phyloP scores from a whole-genome alignment of 164 flowering plant genomes.

The Dillenia suffruticosa region DNA sequence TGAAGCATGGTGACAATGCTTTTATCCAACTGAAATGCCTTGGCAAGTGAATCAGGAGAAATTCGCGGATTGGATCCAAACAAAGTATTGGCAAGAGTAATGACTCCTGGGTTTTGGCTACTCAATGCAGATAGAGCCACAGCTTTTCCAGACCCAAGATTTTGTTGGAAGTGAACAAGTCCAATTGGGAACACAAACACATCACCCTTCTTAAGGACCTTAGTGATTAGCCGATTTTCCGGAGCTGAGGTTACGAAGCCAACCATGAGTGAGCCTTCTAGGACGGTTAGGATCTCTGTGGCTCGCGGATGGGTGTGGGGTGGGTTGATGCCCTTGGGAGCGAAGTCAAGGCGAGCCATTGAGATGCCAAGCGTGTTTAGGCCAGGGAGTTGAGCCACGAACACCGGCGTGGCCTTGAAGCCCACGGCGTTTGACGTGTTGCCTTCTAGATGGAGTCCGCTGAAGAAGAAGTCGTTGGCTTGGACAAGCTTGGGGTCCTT shows the following conservation, averaged over 20 bases:
- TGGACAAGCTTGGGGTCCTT: conserved; percentile 14
- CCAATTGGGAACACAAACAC: conserved; percentile 21
- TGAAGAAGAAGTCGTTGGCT: conserved; percentile 16
- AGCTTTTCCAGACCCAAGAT: conserved; percentile 15
- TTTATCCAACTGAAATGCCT: conserved; percentile 14
- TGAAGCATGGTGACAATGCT: neutral
- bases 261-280: conserved; percentile 12
- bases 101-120: conserved; percentile 19
- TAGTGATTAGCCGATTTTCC: conserved; percentile 12
- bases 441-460: conserved; percentile 13
- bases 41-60: conserved; percentile 6
- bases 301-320: conserved; percentile 24
- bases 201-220: conserved; percentile 21
- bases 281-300: conserved; percentile 12
- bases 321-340: conserved; percentile 20
- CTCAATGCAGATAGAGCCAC: conserved; percentile 9
- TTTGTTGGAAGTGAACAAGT: conserved; percentile 20
- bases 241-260: conserved; percentile 17
- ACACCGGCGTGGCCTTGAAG: conserved; percentile 6
- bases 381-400: conserved; percentile 11
- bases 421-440: conserved; percentile 16
- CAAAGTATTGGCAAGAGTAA: conserved; percentile 8
- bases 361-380: conserved; percentile 27
- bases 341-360: conserved; percentile 22
- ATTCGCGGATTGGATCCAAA: conserved; percentile 18